Percentiles rank a stretch among this genome's conserved stretches.
phyloP scores from a whole-genome alignment of 805 yeast species.

The Nakazawaea laoshanensis region DNA sequence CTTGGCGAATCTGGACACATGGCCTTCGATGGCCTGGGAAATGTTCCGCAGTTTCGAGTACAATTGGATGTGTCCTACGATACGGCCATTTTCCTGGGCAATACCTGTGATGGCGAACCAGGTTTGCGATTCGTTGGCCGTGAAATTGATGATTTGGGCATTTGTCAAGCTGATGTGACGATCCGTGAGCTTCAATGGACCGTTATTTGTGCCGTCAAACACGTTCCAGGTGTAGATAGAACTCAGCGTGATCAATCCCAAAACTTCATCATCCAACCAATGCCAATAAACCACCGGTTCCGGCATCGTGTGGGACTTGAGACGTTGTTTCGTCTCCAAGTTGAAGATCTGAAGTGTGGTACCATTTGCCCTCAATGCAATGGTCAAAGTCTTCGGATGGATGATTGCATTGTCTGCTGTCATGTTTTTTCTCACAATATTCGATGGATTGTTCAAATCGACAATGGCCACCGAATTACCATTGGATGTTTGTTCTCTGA shows the following conservation, averaged over 20 bases:
- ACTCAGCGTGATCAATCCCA: conserved; percentile 81
- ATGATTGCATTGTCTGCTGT: conserved; percentile 95
- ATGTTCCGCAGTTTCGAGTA: conserved; percentile 82
- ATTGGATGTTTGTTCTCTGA: conserved; percentile 52
- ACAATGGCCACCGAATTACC: conserved; percentile 93
- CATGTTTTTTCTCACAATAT: conserved; percentile 85
- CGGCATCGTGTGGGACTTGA: conserved; percentile 76
- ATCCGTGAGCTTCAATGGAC: conserved; percentile 76
- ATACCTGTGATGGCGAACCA: conserved; percentile 97
- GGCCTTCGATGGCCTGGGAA: conserved; percentile 97
- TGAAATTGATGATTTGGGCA: conserved; percentile 86
- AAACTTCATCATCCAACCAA: conserved; percentile 67
- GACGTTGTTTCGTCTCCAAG: conserved; percentile 76
- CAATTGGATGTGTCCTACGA: conserved; percentile 94
- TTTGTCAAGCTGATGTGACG: conserved; percentile 74
- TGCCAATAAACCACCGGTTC: conserved; percentile 95
- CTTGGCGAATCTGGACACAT: conserved; percentile 83
- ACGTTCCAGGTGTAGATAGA: conserved; percentile 76
- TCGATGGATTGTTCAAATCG: conserved; percentile 71
- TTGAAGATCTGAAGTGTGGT: conserved; percentile 93
- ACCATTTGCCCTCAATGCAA: conserved; percentile 92
- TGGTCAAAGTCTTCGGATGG: conserved; percentile 86
- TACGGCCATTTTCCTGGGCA: conserved; percentile 86
- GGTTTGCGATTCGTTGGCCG: conserved; percentile 66
- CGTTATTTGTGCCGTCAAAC: conserved; percentile 69